phyloP scores from a whole-genome alignment of 768 basidiomycete genomes.

The Lentinula lateritia region DNA sequence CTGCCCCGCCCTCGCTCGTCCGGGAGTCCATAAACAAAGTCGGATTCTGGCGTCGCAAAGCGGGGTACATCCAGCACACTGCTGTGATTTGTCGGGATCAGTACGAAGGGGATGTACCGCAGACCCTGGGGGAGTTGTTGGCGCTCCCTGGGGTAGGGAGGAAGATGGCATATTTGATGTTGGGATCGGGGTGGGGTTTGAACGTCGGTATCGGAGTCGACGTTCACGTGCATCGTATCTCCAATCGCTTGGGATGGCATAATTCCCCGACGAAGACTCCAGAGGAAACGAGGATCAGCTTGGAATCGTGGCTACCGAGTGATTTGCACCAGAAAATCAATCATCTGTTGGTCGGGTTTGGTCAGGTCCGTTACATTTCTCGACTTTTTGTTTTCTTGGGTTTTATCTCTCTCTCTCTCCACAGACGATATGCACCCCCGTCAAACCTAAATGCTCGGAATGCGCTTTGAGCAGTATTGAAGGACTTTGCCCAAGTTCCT shows the following conservation, averaged over 20 bases:
- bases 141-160: conserved; percentile 89
- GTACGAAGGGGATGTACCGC: conserved; percentile 81
- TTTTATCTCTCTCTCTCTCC: no score
- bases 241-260: conserved; percentile 93
- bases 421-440: conserved; percentile 44
- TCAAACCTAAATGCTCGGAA: conserved; percentile 40
- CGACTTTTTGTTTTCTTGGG: neutral
- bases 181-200: conserved; percentile 73
- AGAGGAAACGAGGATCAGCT: conserved; percentile 83
- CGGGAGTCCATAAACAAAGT: conserved; percentile 80
- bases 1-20: conserved; percentile 57
- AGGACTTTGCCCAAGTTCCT: conserved; percentile 46
- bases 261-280: conserved; percentile 76
- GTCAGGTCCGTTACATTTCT: conserved; percentile 51
- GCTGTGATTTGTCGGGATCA: conserved; percentile 64
- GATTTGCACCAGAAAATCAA: conserved; percentile 75
- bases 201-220: conserved; percentile 94
- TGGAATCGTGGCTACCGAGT: conserved; percentile 80
- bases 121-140: conserved; percentile 84
- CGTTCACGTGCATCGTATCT: conserved; percentile 93
- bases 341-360: conserved; percentile 77
- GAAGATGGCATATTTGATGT: conserved; percentile 88
- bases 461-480: conserved; percentile 34
- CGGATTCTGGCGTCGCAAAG: conserved; percentile 89
- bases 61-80: conserved; percentile 74